Evolutionary conservation across 495 filamentous ascomycete species (phyloP), one percentile per base, ranked within the genome.

Genomic region (Physcia stellaris): DNA sequence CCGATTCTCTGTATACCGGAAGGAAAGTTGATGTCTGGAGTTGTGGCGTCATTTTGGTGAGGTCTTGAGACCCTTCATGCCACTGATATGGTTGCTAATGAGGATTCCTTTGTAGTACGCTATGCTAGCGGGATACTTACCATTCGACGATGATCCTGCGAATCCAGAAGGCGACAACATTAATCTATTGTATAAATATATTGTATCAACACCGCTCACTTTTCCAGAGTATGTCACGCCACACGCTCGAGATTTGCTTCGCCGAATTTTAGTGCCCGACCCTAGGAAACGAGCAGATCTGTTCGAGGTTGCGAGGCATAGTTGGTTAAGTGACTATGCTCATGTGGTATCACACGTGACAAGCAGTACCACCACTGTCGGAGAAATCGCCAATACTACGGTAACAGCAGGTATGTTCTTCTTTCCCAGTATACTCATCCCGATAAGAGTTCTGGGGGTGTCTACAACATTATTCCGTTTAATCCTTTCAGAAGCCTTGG

Each of bases 111-210:
- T 30, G 7, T 17, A 98, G 90, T 99, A 96, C 60, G 90, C 90
- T 27, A 99, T 99, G 90, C 69, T 99, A 39, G 90, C 90, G 9
- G 90, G 90, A 22, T 99, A 96, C 57, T 69, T 99, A n/a, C 90
- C 90, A 3, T 99, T 99, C 54, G 90, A 99, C 52, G 90, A 99
- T 51, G 90, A 99, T 51, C 90, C 90, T 43, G 92, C 87, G 27
- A 99, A 99, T 52, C 90, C 90, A 4, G 90, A 99, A 61, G 90
- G 90, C 31, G 90, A 99, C 48, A 99, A 99, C 53, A 99, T 99
- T 66, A 99, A 96, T 57, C 68, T 96, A 4, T 69, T 99, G 36
- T 99, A 99, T 67, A 96, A 94, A 62, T 99, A 99, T 62, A 99
- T 99, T 47, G 86, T 94, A 40, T 93, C 86, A 28, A 96, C 90